These are phyloP conservation scores for Botryotinia calthae DNA, from an alignment of 2,329 filamentous ascomycete species.

Conservation along the genomic window DNA sequence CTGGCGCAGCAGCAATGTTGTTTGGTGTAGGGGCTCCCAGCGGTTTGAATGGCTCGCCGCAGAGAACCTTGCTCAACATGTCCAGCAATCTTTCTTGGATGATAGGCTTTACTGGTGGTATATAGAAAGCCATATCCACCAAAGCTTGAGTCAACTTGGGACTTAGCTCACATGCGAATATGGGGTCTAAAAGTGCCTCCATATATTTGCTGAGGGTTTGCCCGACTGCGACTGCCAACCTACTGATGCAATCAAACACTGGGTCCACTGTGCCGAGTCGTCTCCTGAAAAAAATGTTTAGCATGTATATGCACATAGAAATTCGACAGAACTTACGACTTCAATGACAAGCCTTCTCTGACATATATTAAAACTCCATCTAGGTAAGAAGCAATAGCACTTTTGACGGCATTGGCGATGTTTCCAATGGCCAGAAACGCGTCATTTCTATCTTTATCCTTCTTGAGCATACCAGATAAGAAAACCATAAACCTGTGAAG, in stretches of 20 bases:
- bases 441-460: conserved; percentile 89
- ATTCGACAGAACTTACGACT: conserved; percentile 54
- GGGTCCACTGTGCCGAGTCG: conserved; percentile 56
- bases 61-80: conserved; percentile 90
- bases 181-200: conserved; percentile 90
- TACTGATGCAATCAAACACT: conserved; percentile 97
- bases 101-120: conserved; percentile 85
- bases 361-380: conserved; percentile 94
- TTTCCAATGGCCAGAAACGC: conserved; percentile 95
- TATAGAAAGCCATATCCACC: conserved; percentile 98
- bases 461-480: conserved; percentile 87
- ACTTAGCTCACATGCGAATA: conserved; percentile 93
- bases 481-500: conserved; percentile 97
- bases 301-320: conserved; percentile 21
- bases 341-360: conserved; percentile 80
- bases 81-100: conserved; percentile 94
- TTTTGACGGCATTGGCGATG: conserved; percentile 93
- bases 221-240: conserved; percentile 89
- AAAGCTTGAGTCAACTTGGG: conserved; percentile 92
- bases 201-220: conserved; percentile 98
- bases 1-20: conserved; percentile 74
- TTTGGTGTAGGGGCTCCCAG: conserved; percentile 84
- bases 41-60: conserved; percentile 86
- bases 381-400: conserved; percentile 89
- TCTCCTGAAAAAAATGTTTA: conserved; percentile 41